Evolutionary conservation across 768 basidiomycete genomes (phyloP).

Genomic region (Leccinum barrowsii): DNA sequence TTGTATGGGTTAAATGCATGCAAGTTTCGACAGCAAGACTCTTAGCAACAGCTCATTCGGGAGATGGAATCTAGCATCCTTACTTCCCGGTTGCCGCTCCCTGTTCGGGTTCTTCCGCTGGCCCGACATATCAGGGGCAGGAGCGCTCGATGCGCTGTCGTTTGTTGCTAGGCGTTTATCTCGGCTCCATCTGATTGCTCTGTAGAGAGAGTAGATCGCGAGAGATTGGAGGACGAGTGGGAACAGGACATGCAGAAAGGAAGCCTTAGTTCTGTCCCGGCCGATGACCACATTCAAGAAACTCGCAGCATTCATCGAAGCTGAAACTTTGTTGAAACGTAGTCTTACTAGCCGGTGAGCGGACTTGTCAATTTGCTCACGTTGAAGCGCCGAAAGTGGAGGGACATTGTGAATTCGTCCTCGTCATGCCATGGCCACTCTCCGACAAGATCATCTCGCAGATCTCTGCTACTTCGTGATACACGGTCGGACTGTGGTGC

Average conservation of each 20-base stretch:
- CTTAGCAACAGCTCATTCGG: not conserved
- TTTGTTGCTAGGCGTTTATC: not conserved
- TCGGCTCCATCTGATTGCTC: conserved; percentile 8
- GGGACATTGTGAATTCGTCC: no score
- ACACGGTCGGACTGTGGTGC: no score
- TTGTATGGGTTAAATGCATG: conserved; percentile 15
- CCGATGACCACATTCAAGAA: no score
- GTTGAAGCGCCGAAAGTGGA: no score
- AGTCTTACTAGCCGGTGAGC: no score
- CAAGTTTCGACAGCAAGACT: not conserved
- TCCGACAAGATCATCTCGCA: no score
- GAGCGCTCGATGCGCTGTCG: not conserved
- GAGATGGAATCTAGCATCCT: not conserved
- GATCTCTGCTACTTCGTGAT: no score
- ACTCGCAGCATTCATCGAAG: no score
- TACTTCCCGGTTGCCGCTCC: conserved; percentile 27
- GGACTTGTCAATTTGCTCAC: no score
- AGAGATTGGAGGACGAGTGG: conserved; percentile 14
- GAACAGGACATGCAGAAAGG: not conserved
- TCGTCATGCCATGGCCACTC: no score
- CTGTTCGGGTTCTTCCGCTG: conserved; percentile 13
- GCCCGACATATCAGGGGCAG: not conserved
- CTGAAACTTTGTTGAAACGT: no score
- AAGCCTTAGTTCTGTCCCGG: no score
- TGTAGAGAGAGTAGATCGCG: conserved; percentile 15